Conservation (phyloP, 345 rosid species). For the Syzygium aqueum region DNA sequence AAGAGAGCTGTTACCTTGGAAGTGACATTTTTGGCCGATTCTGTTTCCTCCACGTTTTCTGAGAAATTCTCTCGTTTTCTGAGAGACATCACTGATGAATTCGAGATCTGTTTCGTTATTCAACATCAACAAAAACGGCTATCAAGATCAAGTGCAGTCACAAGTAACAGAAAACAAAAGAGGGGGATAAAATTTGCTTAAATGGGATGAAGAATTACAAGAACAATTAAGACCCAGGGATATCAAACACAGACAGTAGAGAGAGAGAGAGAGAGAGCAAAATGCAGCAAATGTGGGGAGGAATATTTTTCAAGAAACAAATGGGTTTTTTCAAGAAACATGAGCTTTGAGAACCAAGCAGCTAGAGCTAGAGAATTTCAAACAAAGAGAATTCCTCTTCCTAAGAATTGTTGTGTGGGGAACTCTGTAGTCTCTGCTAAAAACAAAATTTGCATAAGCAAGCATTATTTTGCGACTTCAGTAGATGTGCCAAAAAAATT, state of each 20-base stretch:
- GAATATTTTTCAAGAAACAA: not conserved
- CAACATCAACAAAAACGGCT: not conserved
- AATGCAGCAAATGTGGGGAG: not conserved
- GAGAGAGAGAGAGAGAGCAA: not conserved
- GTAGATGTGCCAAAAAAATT: not conserved
- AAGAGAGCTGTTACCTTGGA: conserved; percentile 8
- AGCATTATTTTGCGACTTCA: not conserved
- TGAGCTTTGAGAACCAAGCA: not conserved
- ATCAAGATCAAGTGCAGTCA: not conserved
- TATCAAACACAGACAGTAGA: not conserved
- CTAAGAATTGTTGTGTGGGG: not conserved
- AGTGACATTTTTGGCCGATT: conserved; percentile 18
- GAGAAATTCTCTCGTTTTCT: conserved; percentile 15
- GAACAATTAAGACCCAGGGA: not conserved
- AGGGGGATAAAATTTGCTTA: not conserved
- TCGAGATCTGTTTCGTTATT: conserved; percentile 26
- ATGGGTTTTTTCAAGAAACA: not conserved
- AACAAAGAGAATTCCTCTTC: not conserved
- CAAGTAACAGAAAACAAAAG: not conserved
- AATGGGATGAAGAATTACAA: not conserved
- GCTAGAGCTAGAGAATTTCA: not conserved
- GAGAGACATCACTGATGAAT: conserved; percentile 22
- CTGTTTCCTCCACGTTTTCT: conserved; percentile 18
- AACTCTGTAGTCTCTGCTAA: not conserved
- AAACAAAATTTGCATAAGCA: not conserved